phyloP scores from a whole-genome alignment of 805 yeast genomes.

The Saccharomycopsis selenospora region DNA sequence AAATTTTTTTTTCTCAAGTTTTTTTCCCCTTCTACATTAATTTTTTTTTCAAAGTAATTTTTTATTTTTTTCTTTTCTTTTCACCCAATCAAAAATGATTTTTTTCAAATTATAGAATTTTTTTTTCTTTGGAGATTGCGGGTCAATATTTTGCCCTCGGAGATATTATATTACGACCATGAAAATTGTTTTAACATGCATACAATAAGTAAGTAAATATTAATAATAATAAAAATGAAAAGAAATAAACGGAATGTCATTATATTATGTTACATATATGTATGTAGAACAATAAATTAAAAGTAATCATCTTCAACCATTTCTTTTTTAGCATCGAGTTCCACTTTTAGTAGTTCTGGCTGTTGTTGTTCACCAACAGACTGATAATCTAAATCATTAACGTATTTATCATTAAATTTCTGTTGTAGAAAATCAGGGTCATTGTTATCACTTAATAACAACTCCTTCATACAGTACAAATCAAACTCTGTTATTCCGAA shows the following conservation, averaged over 20 bases:
- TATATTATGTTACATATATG: no score
- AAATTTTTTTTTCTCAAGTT: not conserved
- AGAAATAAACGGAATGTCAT: no score
- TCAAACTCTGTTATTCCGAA: slow-evolving; percentile 20
- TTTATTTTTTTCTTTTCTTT: no score
- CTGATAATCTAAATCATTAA: slow-evolving; percentile 8
- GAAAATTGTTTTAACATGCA: no score
- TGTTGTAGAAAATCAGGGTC: slow-evolving; percentile 8
- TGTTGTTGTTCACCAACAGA: no score
- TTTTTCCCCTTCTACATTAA: not conserved
- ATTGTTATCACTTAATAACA: slow-evolving; percentile 8
- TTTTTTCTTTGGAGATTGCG: no score
- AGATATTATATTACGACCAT: no score
- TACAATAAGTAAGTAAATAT: no score
- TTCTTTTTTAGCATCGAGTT: no score
- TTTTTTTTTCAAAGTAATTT: not conserved
- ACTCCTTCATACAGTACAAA: slow-evolving; percentile 18
- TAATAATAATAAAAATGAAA: no score
- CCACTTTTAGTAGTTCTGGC: no score
- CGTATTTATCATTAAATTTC: slow-evolving; percentile 14
- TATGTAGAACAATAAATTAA: no score
- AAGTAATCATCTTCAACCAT: not conserved
- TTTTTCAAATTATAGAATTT: not conserved
- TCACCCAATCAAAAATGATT: not conserved
- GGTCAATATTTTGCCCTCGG: not conserved